Evolutionary conservation across 306 rosid species (phyloP).

Genomic region (Medicago ruthenica): DNA sequence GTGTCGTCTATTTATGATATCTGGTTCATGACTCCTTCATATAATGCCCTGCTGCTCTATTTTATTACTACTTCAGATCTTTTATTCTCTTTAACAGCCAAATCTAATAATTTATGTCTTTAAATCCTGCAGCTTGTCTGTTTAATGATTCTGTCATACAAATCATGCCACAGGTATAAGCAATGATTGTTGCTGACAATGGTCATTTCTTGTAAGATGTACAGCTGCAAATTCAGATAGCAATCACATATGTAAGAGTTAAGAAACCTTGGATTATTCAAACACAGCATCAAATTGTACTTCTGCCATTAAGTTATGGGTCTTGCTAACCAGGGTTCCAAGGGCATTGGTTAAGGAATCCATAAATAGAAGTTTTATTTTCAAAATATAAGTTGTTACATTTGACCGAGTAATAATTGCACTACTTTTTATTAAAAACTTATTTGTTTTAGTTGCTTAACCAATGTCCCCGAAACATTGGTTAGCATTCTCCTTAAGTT

Average conservation of each 20-base stretch:
- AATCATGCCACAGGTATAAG: slow-evolving; percentile 6
- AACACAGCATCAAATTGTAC: slow-evolving; percentile 6
- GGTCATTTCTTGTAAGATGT: slow-evolving; percentile 13
- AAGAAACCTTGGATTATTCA: slow-evolving; percentile 15
- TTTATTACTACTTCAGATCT: slow-evolving; percentile 7
- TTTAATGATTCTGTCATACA: slow-evolving; percentile 31
- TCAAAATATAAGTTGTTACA: too few relatives aligned
- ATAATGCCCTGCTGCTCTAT: slow-evolving; percentile 17
- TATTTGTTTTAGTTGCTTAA: too few relatives aligned
- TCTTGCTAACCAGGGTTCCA: too few relatives aligned
- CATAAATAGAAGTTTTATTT: too few relatives aligned
- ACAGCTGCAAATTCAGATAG: slow-evolving; percentile 27
- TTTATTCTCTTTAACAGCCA: slow-evolving; percentile 27
- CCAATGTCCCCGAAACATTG: too few relatives aligned
- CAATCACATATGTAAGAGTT: slow-evolving; percentile 4
- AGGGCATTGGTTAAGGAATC: too few relatives aligned
- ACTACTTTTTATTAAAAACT: too few relatives aligned
- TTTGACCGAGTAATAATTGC: too few relatives aligned
- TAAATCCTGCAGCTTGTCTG: slow-evolving; percentile 9
- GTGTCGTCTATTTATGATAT: slow-evolving; percentile 12
- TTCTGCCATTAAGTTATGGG: background rate
- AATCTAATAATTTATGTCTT: slow-evolving; percentile 19
- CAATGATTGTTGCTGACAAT: slow-evolving; percentile 4
- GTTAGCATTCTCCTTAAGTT: background rate
- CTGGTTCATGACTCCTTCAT: background rate